A percentile compares a stretch with the other conserved stretches of the same genome.
phyloP scores from a whole-genome alignment of 768 basidiomycete species.

The Phaeolepiota aurea region DNA sequence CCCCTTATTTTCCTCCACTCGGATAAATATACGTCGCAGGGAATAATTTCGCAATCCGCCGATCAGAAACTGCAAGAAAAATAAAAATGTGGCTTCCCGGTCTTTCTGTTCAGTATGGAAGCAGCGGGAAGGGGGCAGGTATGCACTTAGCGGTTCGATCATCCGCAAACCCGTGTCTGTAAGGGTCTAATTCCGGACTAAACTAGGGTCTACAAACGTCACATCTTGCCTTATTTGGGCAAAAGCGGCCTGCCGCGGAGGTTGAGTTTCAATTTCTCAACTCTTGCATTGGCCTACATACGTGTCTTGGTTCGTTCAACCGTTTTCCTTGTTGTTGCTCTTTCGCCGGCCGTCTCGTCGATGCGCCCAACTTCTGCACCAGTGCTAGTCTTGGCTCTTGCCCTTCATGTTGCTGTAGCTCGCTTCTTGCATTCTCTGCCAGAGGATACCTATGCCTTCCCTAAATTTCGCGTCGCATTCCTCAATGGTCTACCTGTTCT shows the following conservation, averaged over 20 bases:
- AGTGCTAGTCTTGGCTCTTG: slow-evolving; percentile 18
- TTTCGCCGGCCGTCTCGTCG: slow-evolving; percentile 9
- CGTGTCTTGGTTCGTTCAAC: slow-evolving; percentile 5
- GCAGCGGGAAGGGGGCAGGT: slow-evolving; percentile 5
- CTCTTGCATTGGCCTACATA: slow-evolving; percentile 4
- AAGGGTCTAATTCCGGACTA: too few species aligned
- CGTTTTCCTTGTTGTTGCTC: neutral
- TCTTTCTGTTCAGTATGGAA: slow-evolving; percentile 6
- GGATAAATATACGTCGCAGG: slow-evolving; percentile 14
- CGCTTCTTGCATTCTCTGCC: slow-evolving; percentile 64
- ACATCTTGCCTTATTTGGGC: neutral
- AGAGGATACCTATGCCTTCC: slow-evolving; percentile 74
- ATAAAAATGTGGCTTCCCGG: neutral
- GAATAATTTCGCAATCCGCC: slow-evolving; percentile 21
- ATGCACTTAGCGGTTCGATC: too few species aligned
- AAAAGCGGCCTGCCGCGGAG: slow-evolving; percentile 11
- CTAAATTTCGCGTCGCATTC: slow-evolving; percentile 74
- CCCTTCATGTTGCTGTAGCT: slow-evolving; percentile 20
- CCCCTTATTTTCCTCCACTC: slow-evolving; percentile 17
- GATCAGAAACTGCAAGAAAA: slow-evolving; percentile 14
- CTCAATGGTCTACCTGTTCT: slow-evolving; percentile 70
- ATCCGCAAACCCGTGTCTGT: too few species aligned
- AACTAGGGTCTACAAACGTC: neutral
- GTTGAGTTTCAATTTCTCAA: slow-evolving; percentile 7
- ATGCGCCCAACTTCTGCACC: slow-evolving; percentile 15